Percentiles rank a stretch among this genome's conserved stretches.
These are phyloP conservation scores for Thamnidium elegans DNA, from an alignment of 192 early-diverging fungal genomes.

Conservation along the genomic window DNA sequence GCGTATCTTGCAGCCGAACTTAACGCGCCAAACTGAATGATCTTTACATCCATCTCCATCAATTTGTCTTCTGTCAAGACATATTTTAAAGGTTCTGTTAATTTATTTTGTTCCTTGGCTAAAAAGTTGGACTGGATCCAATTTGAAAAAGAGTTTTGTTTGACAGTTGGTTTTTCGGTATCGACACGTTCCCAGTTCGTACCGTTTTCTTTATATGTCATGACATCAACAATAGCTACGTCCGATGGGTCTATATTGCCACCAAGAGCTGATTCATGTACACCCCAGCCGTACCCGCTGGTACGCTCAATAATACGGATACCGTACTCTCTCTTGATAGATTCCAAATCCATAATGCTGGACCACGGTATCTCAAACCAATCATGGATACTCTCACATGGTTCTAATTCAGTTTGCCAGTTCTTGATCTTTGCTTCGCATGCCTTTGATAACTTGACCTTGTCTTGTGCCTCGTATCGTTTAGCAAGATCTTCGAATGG, in stretches of 20 bases:
- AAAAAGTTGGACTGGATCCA: not conserved
- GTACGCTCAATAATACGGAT: slow-evolving; percentile 23
- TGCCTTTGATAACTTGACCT: not conserved
- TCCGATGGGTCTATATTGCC: not conserved
- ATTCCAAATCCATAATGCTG: slow-evolving; percentile 19
- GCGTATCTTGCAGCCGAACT: slow-evolving; percentile 3
- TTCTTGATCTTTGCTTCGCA: slow-evolving; percentile 11
- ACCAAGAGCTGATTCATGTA: slow-evolving; percentile 5
- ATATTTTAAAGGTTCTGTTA: slow-evolving; percentile 11
- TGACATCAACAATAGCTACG: slow-evolving; percentile 10
- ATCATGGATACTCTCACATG: slow-evolving; percentile 15
- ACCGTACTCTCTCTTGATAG: slow-evolving; percentile 14
- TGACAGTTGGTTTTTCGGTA: not conserved
- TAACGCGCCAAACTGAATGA: slow-evolving; percentile 24
- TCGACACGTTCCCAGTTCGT: slow-evolving; percentile 15
- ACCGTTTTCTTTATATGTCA: slow-evolving; percentile 14
- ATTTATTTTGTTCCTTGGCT: not conserved
- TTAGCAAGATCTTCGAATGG: slow-evolving; percentile 12
- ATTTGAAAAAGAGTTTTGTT: not conserved
- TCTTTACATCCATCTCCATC: not conserved
- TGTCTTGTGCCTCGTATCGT: slow-evolving; percentile 26
- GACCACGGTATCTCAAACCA: slow-evolving; percentile 32
- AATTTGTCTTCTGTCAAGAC: slow-evolving; percentile 5
- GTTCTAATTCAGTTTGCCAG: slow-evolving; percentile 5
- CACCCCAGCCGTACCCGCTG: slow-evolving; percentile 9